Base-by-base conservation (phyloP, 805 yeast genomes). In the Sungouiozyma intestinalis region DNA sequence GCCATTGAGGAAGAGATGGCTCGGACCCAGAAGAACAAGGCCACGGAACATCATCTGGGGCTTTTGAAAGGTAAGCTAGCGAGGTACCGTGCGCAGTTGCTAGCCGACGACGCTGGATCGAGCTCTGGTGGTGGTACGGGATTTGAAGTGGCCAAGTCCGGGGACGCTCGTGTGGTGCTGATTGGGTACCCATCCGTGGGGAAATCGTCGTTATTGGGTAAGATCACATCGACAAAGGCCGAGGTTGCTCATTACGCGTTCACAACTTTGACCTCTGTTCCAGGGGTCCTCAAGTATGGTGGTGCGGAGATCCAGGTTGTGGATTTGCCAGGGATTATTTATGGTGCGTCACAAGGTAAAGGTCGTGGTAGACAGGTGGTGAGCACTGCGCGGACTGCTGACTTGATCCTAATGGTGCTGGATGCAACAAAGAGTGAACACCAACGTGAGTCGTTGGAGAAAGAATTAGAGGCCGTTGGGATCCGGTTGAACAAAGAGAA, bases 171-270 rank as follows among this genome's bases (percentile, higher is more conserved):
- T 52, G 95, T 86, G 2, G 94, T 94, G 16, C 69, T 90, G 42
- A 88, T 92, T 63, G 98, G 98, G 24, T 90, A 88, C 62, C 98
- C 98, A 15, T 88, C 97, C 1, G 98, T 92, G 18, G 98, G 98
- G 60, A 90, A 90, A 55, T 88, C 97, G 1, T 85, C 95, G 2
- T 77, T 90, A 49, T 69, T 90, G 45, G 79, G 86, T 16, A 85
- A 86, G 55, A 85, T 92, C 42, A 90, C 98, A 16, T 84, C 85
- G 54, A 90, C 97, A 2, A 85, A 85, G 62, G 83, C 95, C 1
- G 97, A 87, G 61, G 84, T 94, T 40, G 98, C 97, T 4, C 85
- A 81, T 39, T 90, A 92, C 58, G 92, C 94, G 40, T 90, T 90
- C 72, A 90, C 98, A 6, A 90, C 98, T 0, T 73, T 90, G 60